phyloP scores from a whole-genome alignment of 2,329 filamentous ascomycete species.

The Colletotrichum plurivorum region DNA sequence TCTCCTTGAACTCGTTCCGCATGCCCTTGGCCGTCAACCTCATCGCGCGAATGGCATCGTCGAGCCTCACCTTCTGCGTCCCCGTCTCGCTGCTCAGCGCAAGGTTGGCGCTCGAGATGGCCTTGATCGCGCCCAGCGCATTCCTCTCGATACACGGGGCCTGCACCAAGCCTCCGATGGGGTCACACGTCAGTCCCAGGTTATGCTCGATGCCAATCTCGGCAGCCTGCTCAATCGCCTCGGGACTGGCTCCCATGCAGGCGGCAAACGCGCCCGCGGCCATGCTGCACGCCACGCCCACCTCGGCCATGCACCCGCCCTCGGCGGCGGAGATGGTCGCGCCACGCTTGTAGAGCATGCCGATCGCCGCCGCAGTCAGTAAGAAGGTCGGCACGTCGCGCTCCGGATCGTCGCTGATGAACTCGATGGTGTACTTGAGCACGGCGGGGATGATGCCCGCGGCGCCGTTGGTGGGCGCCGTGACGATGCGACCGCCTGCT shows the following conservation, averaged over 20 bases:
- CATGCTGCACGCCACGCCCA: constrained; percentile 67
- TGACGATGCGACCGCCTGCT: constrained; percentile 64
- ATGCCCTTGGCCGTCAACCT: constrained; percentile 64
- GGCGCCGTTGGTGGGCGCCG: constrained; percentile 65
- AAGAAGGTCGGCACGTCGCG: constrained; percentile 65
- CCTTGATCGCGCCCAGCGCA: constrained; percentile 65
- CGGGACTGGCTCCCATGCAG: constrained; percentile 65
- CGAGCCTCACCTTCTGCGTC: constrained; percentile 63
- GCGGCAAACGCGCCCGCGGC: constrained; percentile 65
- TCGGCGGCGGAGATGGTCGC: constrained; percentile 67
- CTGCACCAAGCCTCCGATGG: constrained; percentile 65
- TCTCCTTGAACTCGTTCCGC: constrained; percentile 69
- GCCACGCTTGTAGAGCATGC: constrained; percentile 68
- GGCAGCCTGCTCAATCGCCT: constrained; percentile 65
- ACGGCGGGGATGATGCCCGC: constrained; percentile 66
- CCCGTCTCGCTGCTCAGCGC: constrained; percentile 60
- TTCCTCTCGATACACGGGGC: constrained; percentile 67
- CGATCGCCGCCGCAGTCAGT: constrained; percentile 63
- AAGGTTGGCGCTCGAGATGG: constrained; percentile 64
- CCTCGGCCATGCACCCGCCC: constrained; percentile 68
- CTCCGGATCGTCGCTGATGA: constrained; percentile 64
- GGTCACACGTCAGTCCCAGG: constrained; percentile 64
- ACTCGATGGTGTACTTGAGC: constrained; percentile 65
- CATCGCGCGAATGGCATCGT: constrained; percentile 67
- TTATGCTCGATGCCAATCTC: constrained; percentile 69